Base-by-base conservation (phyloP, 1,284 basidiomycete genomes). In the Ustilago loliicola region DNA sequence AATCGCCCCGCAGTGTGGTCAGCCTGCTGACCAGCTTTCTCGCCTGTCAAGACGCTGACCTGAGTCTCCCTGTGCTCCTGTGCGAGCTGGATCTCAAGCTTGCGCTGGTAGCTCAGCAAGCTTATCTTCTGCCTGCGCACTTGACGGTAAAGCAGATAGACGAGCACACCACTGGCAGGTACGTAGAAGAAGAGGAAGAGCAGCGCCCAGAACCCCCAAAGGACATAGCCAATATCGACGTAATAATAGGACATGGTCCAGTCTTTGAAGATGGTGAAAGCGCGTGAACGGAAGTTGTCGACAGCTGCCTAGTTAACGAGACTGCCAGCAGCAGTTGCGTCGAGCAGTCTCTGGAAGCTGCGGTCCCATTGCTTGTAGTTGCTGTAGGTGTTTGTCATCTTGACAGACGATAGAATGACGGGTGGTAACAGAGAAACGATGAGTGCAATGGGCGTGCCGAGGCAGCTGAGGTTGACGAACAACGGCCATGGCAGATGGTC, bases 151-250 rank as follows among this genome's bases (percentile, higher is more conserved):
- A 81, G 59, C 15, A 81, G 58, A 27, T 40, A 76, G 30, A 77
- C 70, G 29, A 82, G 73, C 25, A 68, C 69, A 19, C 80, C 80
- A 29, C 80, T 80, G 1, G 80, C 79, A 6, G 80, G 80, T 10
- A 82, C 75, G 73, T 82, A 82, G 53, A 81, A 82, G 21, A 67
- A 53, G 15, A 82, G 52, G 47, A 81, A 80, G 27, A 81, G 29
- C 1, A 72, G 45, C 11, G 80, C 80, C 74, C 77, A 82, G 58
- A 81, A 68, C 1, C 57, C 57, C 80, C 80, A 82, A 10, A 82
- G 53, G 9, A 73, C 61, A 30, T 71, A 81, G 29, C 53, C 61
- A 32, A 82, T 75, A 30, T 63, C 69, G 32, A 47, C 25, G n/a
- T 75, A 81, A 61, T 64, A 75, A 40, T 72, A 70, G 17, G 77